A percentile compares a stretch with the other conserved stretches of the same genome.
phyloP scores from a whole-genome alignment of 2,329 filamentous ascomycete species.

The Aspergillus thermomutatus region DNA sequence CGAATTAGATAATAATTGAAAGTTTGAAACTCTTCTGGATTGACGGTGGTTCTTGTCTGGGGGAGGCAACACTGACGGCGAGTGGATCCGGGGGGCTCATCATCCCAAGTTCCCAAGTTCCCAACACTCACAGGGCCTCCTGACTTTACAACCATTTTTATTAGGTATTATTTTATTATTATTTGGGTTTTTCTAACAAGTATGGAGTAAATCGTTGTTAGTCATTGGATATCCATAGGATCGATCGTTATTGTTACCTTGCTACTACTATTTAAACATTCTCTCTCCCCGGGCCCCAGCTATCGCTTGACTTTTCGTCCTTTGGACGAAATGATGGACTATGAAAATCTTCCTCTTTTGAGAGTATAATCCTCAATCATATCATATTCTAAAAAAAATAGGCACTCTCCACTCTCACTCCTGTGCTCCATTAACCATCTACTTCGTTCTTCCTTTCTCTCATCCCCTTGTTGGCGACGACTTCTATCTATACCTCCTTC shows the following conservation, averaged over 20 bases:
- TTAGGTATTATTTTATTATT: background rate
- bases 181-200: background rate
- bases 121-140: slow-evolving; percentile 19
- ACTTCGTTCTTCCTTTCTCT: background rate
- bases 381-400: slow-evolving; percentile 3
- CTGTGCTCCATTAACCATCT: background rate
- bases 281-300: slow-evolving; percentile 21
- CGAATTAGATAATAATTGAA: background rate
- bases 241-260: background rate
- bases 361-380: slow-evolving; percentile 6
- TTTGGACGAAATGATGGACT: slow-evolving; percentile 17
- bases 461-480: background rate
- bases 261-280: slow-evolving; percentile 28
- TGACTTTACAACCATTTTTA: slow-evolving; percentile 4
- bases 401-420: slow-evolving; percentile 23
- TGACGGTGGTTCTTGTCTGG: slow-evolving; percentile 22
- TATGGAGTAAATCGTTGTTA: background rate
- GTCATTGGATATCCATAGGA: background rate
- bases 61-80: slow-evolving; percentile 22
- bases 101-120: slow-evolving; percentile 10
- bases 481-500: slow-evolving; percentile 2
- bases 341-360: background rate
- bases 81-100: slow-evolving; percentile 20
- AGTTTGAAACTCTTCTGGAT: slow-evolving; percentile 7
- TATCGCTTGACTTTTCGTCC: slow-evolving; percentile 19